Base-by-base conservation (phyloP, 2,329 filamentous ascomycete species). In the Pezicula carpinea region DNA sequence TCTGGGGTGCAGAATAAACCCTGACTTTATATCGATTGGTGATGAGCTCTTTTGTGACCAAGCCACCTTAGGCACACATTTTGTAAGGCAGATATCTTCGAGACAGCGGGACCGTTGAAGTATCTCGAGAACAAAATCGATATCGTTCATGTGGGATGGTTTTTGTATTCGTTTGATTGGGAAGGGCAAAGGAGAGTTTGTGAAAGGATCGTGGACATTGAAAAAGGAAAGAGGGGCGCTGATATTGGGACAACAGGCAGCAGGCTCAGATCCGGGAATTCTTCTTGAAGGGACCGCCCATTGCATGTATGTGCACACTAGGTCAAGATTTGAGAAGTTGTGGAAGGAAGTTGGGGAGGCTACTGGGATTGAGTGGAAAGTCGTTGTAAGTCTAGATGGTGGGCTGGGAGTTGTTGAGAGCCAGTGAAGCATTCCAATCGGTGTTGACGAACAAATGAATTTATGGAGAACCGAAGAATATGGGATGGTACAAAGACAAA, bases 41-140 rank as follows among this genome's bases (percentile, higher is more conserved):
- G 66, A 64, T 22, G 63, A 67, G 5, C 53, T 68, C 6, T 68
- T 68, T 51, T 51, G 51, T 3, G 66, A 69, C 50, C 54, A 55
- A n/a, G 58, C 61, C 0, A 56, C n/a, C 5, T 23, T 67, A 35
- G 44, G 58, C 15, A 57, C 54, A 7, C 39, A 44, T 1, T 67
- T 67, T 51, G 59, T 65, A 49, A 51, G 29, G 62, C 59, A 1
- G 63, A 67, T 29, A 13, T 57, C 3, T 63, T 66, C 42, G 59
- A 60, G 19, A 18, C 52, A 1, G 44, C 59, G 0, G 55, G 54
- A 8, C 49, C 47, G 18, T 48, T 69, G 29, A 60, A 58, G 14
- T 48, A 64, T 42, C 51, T 72, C 26, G 55, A 65, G 15, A 64
- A 63, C 6, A 19, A 35, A 23, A 22, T 44, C 4, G 42, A 44